Percentiles rank a stretch among this genome's conserved stretches.
Evolutionary conservation across 371 early-diverging fungal genomes (phyloP).

Genomic region (Haplosporangium sp.): DNA sequence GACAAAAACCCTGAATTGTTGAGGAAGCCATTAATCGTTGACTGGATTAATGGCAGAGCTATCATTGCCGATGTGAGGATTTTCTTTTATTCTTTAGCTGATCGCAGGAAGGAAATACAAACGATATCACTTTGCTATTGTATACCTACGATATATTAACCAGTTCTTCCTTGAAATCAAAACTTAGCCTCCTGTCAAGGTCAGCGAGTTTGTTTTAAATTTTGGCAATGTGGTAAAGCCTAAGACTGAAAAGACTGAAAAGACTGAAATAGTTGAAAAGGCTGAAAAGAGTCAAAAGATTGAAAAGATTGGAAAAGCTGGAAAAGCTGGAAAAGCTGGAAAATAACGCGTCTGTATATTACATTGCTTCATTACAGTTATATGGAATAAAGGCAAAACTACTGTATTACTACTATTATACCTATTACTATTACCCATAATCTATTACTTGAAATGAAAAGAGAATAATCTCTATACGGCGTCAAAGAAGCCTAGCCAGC

Average conservation of each 20-base stretch:
- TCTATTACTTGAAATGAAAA: no score
- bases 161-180: neutral
- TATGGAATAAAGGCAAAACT: no score
- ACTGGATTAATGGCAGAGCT: constrained; percentile 41
- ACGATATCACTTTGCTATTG: neutral
- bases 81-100: neutral
- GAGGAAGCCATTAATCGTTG: constrained; percentile 41
- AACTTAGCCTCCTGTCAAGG: constrained; percentile 21
- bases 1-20: constrained; percentile 19
- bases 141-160: neutral
- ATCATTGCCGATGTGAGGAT: constrained; percentile 29
- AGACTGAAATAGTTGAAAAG: no score
- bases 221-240: neutral
- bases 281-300: no score
- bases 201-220: constrained; percentile 17
- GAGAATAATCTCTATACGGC: constrained; percentile 8
- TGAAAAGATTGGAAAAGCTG: no score
- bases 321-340: no score
- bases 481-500: constrained; percentile 7
- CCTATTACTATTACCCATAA: no score
- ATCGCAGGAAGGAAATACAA: neutral
- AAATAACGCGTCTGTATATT: neutral
- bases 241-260: neutral
- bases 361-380: no score
- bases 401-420: no score